Evolutionary conservation across 495 filamentous ascomycete species (phyloP), one percentile per base, ranked within the genome.

Genomic region (Neurospora sp.): DNA sequence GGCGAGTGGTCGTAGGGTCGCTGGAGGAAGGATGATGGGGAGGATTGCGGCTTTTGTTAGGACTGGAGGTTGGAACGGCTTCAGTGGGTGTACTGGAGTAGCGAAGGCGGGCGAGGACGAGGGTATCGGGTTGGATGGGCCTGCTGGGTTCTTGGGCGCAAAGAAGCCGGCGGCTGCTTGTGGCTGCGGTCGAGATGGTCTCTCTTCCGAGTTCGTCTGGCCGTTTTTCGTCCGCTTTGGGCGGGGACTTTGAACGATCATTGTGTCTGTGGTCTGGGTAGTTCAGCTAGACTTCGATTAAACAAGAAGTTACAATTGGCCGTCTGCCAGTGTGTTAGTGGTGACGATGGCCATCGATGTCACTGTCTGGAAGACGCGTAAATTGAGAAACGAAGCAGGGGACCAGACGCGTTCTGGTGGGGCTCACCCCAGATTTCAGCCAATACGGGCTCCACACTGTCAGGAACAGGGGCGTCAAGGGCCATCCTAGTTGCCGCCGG

Each of bases 101-200:
- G 88, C 92, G 82, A 97, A 97, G 39, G 89, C 94, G 69, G 94
- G 93, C 13, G 94, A 97, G 1, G 94, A 97, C 3, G 94, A 97
- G 10, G 92, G 92, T 62, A 96, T 91, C 38, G 85, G 85, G 77
- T 88, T 71, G 69, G 78, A 42, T 21, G 79, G 77, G 31, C 75
- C 76, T 11, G 77, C 70, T 38, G 76, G 69, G 73, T 77, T 81
- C 72, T 83, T 82, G 70, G 79, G 79, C 31, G 82, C 83, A 71
- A 84, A 84, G 73, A 85, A 81, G 21, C 54, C 54, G 28, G 54
- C 54, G 28, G 82, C 80, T 59, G 78, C 73, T 19, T 74, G 71
- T 1, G 77, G 78, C 21, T 80, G 83, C 11, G 74, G 43, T 59
- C 81, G 77, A 73, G 78, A 76, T 45, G 70, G 36, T 42, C 72